Evolutionary conservation across 2,329 filamentous ascomycete genomes (phyloP), one percentile per base, ranked within the genome.

Genomic region (Immersiporthe knoxdaviesiana): DNA sequence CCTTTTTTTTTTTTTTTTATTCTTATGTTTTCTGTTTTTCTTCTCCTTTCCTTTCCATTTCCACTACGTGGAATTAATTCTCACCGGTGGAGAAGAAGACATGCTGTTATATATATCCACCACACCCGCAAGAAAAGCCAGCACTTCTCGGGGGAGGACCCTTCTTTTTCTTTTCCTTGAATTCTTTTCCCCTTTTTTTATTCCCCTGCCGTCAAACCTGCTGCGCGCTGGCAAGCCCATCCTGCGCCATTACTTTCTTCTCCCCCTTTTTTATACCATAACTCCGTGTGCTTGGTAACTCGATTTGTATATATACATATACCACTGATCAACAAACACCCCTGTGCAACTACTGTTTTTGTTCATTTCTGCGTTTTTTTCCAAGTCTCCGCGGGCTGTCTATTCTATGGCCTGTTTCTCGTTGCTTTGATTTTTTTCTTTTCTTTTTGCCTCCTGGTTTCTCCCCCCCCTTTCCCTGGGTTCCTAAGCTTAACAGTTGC

Each of bases 1-100:
- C 14, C 11, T 18, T 60, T 39, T 8, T 37, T 12, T 10, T 18
- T 60, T 37, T 8, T 60, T 5, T 4, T 24, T 12, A 3, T 1
- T 27, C 10, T 32, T 47, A n/a, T n/a, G n/a, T n/a, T 41, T 30
- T 47, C 14, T 30, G 10, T 41, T 27, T 30, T 16, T 27, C 12
- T 30, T 44, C 32, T 47, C 59, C n/a, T 37, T 50, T 47, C 59
- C n/a, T 37, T 39, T 63, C 14, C 27, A 30, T 50, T 44, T n/a
- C 41, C 59, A 27, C 37, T 35, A 32, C 39, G 24, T 30, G 41
- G 18, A 63, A 39, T 32, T 47, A 63, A 47, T 63, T 63, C 60
- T 63, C 60, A 63, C 60, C 18, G 60, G 60, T 30, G 60, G 60
- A 63, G 60, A 63, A 62, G 24, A 37, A 63, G 37, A 62, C n/a